Conservation (phyloP, 148 eudicot species). For the Amaranthus cruentus region DNA sequence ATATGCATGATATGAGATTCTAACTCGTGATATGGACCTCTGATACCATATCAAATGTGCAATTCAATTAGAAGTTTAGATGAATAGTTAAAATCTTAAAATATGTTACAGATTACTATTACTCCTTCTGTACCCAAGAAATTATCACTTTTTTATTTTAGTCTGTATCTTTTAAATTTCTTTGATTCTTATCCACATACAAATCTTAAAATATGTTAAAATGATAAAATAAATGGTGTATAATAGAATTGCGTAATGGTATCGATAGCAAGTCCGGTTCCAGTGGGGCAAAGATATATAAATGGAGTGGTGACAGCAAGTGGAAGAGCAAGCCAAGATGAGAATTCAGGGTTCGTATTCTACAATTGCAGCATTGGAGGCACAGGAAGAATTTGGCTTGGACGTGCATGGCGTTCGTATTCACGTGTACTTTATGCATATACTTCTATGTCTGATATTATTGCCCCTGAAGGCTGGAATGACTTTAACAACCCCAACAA, state of each 20-base stretch:
- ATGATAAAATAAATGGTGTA: constrained; percentile 7
- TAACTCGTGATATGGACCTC: too few relatives aligned
- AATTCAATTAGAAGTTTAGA: too few relatives aligned
- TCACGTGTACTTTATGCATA: constrained; percentile 72
- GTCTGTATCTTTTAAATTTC: too few relatives aligned
- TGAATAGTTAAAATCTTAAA: too few relatives aligned
- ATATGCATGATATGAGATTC: too few relatives aligned
- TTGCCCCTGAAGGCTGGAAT: constrained; percentile 93
- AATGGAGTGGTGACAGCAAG: constrained; percentile 85
- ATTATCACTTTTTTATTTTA: not conserved
- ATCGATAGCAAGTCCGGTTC: constrained; percentile 77
- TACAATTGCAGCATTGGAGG: constrained; percentile 79
- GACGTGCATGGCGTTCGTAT: constrained; percentile 93
- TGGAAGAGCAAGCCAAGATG: constrained; percentile 67
- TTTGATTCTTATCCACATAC: too few relatives aligned
- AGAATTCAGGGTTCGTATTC: constrained; percentile 76
- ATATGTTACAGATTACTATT: too few relatives aligned
- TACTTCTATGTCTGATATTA: constrained; percentile 67
- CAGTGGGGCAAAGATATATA: constrained; percentile 40
- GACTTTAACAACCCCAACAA: constrained; percentile 71
- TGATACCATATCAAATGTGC: too few relatives aligned
- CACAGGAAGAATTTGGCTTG: constrained; percentile 86
- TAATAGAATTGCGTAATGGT: constrained; percentile 63
- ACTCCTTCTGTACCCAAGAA: not conserved
- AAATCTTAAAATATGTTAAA: too few relatives aligned